Percentiles rank a stretch among this genome's conserved stretches.
Evolutionary conservation across 352 stramenopile species (phyloP).

Genomic region (Phytophthora capsici): DNA sequence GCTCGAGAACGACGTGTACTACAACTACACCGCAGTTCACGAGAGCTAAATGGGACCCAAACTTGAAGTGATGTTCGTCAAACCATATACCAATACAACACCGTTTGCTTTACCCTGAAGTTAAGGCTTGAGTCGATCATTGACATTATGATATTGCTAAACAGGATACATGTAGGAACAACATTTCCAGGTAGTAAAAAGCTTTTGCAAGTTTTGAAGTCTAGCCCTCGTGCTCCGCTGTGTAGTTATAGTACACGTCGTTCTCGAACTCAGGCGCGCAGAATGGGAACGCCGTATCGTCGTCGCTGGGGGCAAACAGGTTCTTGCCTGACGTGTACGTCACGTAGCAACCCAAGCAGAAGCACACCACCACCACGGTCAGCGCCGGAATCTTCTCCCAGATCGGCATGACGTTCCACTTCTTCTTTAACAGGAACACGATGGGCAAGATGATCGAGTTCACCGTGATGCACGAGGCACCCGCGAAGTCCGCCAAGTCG

Average conservation of each 20-base stretch:
- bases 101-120: neutral
- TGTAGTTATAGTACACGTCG: slow-evolving; percentile 52
- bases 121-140: too few relatives aligned
- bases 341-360: slow-evolving; percentile 39
- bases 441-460: slow-evolving; percentile 57
- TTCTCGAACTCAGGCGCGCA: slow-evolving; percentile 44
- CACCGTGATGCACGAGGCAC: slow-evolving; percentile 49
- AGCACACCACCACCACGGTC: slow-evolving; percentile 34
- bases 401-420: slow-evolving; percentile 29
- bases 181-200: neutral
- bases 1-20: slow-evolving; percentile 44
- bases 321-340: slow-evolving; percentile 40
- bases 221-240: slow-evolving; percentile 37
- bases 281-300: slow-evolving; percentile 42
- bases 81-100: neutral
- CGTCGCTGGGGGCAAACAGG: slow-evolving; percentile 31
- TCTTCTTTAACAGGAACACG: slow-evolving; percentile 47
- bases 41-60: slow-evolving; percentile 18
- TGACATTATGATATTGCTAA: neutral
- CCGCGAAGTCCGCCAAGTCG: slow-evolving; percentile 51
- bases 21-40: slow-evolving; percentile 46
- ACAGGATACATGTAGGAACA: neutral
- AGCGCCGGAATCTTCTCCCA: slow-evolving; percentile 35
- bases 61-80: neutral
- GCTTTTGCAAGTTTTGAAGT: neutral